Base-by-base conservation (phyloP, 2,329 filamentous ascomycete species). In the Cryphonectria radicalis region DNA sequence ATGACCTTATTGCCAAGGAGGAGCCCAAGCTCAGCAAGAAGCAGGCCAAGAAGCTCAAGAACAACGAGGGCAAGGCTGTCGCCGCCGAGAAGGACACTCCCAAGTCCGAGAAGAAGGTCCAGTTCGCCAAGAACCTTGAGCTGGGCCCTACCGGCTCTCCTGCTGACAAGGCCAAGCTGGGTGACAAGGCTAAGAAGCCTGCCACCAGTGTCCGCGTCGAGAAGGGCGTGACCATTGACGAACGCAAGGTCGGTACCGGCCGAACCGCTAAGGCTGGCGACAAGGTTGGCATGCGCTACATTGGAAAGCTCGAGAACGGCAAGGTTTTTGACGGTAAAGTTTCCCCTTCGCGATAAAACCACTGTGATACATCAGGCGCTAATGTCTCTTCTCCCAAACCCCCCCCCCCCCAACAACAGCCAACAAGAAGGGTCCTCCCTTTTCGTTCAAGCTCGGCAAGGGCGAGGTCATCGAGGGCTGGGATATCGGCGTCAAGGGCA, bases 371-470 rank as follows among this genome's bases (percentile, higher is more conserved):
- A 14, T 3, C 46, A 62, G 32, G 40, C 13, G 63, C 68, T 73
- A 63, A 74, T 77, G 77, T 78, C 32, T 4, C 75, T 37, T 37
- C 37, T 40, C 37, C 22, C 46, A 35, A n/a, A n/a, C n/a, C n/a
- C 32, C 4, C 32, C 32, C 4, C 32, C 32, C 32, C 32, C 32
- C 32, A 11, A 59, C 77, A 17, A 60, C 77, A 95, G 93, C 94
- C 83, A 98, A 99, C 89, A 99, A 98, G 89, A 98, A 97, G 87
- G 96, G 96, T 78, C 95, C 97, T 86, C 95, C 97, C 71, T 99
- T 99, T 86, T 89, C 88, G 76, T 98, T 98, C 90, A 97, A 95
- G 87, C 90, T 97, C 73, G 97, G 96, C 77, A 90, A 91, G 80
- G 95, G 95, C 73, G 93, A 98, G 83, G 97, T 99, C 78, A 99